Base-by-base conservation (phyloP, 2,329 filamentous ascomycete genomes). In the Claviceps quebecensis region DNA sequence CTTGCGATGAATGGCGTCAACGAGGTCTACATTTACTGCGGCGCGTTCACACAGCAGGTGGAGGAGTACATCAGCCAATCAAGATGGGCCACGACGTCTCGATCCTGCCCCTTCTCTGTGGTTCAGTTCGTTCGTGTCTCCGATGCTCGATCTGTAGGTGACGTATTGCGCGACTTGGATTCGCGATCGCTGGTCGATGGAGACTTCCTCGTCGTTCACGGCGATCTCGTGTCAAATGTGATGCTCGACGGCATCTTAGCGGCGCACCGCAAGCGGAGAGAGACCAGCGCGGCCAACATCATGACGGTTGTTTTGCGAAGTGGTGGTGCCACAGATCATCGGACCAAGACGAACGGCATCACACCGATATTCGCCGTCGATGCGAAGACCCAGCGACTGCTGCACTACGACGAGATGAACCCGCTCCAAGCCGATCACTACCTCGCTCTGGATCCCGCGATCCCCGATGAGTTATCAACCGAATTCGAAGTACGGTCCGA, bases 231-330 rank as follows among this genome's bases (percentile, higher is more conserved):
- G 48, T 87, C 88, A 57, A 97, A 96, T 62, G 72, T 97, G 52
- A 79, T 85, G 17, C 81, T 98, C n/a, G 87, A 91, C 55, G 73
- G 74, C 47, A 85, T 86, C 8, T 71, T 98, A 49, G 80, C 82
- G 3, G 82, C 81, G 50, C 93, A 98, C 66, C 81, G 87, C 54
- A 83, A 83, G 51, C 83, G 93, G 53, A 81, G 89, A 54, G 79
- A 84, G 62, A 81, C 83, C 50, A 88, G 94, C 70, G 91, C 93
- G 61, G 91, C 95, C 64, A 89, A 91, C 39, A 95, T 96, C 68
- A 97, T 98, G 93, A 98, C 93, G 3, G 86, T 96, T 76, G 80
- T 98, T 13, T 71, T 97, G 53, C 79, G 88, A 45, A 84, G 90
- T 64, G 86, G 83, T 8, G 87, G 87, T 45, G 70, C 76, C 6